Evolutionary conservation across 2,329 filamentous ascomycete species (phyloP).

Genomic region (Camillea tinctor): DNA sequence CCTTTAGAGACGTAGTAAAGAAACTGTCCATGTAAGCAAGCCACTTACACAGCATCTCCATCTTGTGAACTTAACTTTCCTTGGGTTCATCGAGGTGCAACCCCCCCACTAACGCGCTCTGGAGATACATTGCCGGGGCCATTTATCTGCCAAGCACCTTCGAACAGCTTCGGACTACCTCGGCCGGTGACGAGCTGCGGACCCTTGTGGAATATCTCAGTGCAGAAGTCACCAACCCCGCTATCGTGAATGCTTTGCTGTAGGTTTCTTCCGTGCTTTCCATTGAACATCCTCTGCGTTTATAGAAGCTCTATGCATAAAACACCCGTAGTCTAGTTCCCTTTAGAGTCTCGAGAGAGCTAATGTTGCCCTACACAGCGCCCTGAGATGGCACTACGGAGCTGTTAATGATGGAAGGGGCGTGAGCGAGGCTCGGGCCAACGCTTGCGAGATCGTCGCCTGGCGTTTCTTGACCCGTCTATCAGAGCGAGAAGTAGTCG

Average conservation of each 20-base stretch:
- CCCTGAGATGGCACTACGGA: constrained; percentile 73
- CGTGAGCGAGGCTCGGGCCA: constrained; percentile 66
- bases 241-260: constrained; percentile 71
- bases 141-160: constrained; percentile 67
- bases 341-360: not conserved
- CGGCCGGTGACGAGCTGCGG: constrained; percentile 58
- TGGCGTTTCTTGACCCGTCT: constrained; percentile 74
- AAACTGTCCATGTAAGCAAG: constrained; percentile 60
- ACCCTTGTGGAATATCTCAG: constrained; percentile 64
- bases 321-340: not conserved
- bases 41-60: not conserved
- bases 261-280: constrained; percentile 42
- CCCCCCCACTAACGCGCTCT: not conserved
- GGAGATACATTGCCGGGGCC: constrained; percentile 61
- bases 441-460: constrained; percentile 77
- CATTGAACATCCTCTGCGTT: not conserved
- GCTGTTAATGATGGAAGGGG: constrained; percentile 62
- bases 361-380: constrained; percentile 44
- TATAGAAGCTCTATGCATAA: not conserved
- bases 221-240: constrained; percentile 62
- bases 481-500: constrained; percentile 70
- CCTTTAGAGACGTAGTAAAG: constrained; percentile 63
- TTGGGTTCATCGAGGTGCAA: not conserved
- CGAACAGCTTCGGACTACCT: constrained; percentile 69
- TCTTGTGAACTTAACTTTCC: not conserved